Evolutionary conservation across 805 yeast species (phyloP), one percentile per base, ranked within the genome.

Genomic region (Scheffersomyces stipitis): DNA sequence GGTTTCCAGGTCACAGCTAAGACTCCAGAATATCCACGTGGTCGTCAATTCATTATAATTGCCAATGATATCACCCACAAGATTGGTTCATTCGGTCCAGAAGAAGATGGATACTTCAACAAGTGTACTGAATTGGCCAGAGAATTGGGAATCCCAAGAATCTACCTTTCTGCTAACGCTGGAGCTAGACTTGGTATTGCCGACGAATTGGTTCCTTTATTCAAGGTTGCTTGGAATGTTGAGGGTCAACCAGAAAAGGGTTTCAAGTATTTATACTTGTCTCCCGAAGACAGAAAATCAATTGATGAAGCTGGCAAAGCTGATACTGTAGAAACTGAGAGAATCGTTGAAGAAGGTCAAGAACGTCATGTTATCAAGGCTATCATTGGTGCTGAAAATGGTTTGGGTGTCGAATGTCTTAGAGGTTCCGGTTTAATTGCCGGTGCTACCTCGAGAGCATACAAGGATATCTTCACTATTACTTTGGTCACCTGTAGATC

Each of bases 401-500:
- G 98, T 35, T 73, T 95, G 44, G 99, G 99, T 73, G 99, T 93
- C 42, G 99, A 93, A 68, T 93, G 96, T 78, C 80, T 93, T 66
- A 82, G 83, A 69, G 99, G 99, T 27, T 91, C 98, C 37, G 99
- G 98, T 71, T 75, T 93, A 58, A 93, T 93, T 69, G 99, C 99
- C 15, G 99, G 99, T 67, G 96, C 96, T 18, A 93, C 99, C 31
- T 86, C 97, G 9, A 83, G 88, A 62, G 99, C 99, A 15, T 93
- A 93, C 79, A 86, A 86, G 63, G 99, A 93, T 60, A 93, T 93
- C 45, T 93, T 93, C 74, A 93, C 99, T 15, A 80, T 90, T 41
- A 91, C 99, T n/a, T 75, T 93, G 63, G 99, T 93, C 38, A 93
- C 99, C n/a, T 90, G 98, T 73, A 83, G 99, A 76, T 90, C 98